Conservation (phyloP, 805 yeast genomes). For the Nakazawaea anatomiae region DNA sequence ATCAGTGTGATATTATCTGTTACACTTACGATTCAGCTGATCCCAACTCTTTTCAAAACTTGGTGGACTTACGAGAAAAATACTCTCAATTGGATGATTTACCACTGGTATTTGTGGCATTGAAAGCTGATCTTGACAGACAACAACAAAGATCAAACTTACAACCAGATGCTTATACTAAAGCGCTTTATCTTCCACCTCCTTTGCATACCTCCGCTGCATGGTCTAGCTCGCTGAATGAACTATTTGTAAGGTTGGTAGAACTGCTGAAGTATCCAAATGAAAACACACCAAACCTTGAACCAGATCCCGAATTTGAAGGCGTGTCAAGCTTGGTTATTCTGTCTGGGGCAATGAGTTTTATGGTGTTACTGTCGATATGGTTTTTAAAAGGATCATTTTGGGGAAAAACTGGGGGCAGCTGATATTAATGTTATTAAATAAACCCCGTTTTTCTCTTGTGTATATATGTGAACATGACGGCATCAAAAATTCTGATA, state of each 20-base stretch:
- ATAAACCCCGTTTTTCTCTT: not conserved
- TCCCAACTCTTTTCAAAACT: slow-evolving; percentile 86
- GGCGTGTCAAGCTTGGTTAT: slow-evolving; percentile 47
- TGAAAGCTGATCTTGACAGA: slow-evolving; percentile 92
- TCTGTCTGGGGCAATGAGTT: slow-evolving; percentile 65
- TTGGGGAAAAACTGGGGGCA: slow-evolving; percentile 13
- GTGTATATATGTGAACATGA: not conserved
- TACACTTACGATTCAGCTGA: slow-evolving; percentile 91
- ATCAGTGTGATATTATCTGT: slow-evolving; percentile 88
- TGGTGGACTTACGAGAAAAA: slow-evolving; percentile 61
- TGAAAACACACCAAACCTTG: slow-evolving; percentile 69
- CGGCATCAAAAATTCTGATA: too few species aligned
- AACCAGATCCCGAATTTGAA: slow-evolving; percentile 55
- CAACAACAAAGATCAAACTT: slow-evolving; percentile 84
- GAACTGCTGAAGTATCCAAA: slow-evolving; percentile 83
- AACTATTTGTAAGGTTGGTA: slow-evolving; percentile 78
- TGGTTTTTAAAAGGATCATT: slow-evolving; percentile 57
- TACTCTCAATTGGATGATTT: slow-evolving; percentile 55
- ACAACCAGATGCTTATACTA: slow-evolving; percentile 85
- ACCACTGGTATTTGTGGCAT: slow-evolving; percentile 85
- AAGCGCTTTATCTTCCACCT: slow-evolving; percentile 58
- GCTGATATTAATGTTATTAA: not conserved
- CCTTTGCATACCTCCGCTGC: slow-evolving; percentile 88
- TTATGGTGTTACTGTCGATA: slow-evolving; percentile 55
- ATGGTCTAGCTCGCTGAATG: slow-evolving; percentile 85